These are phyloP conservation scores for Solanum rostratum DNA, from an alignment of 257 asterid genomes.

Conservation along the genomic window DNA sequence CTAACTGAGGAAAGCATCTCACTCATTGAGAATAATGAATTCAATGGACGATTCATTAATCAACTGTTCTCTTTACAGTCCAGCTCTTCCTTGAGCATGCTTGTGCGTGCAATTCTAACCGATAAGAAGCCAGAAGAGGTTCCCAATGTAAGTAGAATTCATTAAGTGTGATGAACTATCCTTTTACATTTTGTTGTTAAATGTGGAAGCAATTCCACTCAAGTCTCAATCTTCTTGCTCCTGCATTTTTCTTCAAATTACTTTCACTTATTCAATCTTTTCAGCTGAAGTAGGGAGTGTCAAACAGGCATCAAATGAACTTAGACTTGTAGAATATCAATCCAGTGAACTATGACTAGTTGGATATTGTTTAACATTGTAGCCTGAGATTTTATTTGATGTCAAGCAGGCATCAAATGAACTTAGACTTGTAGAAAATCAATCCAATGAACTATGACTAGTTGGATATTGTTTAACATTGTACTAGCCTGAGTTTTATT, in stretches of 20 bases:
- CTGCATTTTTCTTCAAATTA: neutral
- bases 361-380: neutral
- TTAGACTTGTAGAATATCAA: neutral
- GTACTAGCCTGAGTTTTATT: neutral
- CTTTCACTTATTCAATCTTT: neutral
- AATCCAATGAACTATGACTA: neutral
- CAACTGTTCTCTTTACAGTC: conserved; percentile 34
- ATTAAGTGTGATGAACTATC: neutral
- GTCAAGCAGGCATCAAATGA: too few relatives aligned
- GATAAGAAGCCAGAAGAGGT: conserved; percentile 93
- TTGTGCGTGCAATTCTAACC: conserved; percentile 58
- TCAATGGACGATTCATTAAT: neutral
- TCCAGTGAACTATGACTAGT: neutral
- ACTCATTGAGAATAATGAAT: neutral
- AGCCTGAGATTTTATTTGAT: neutral
- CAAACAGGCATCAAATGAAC: neutral
- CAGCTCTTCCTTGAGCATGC: conserved; percentile 67
- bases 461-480: neutral
- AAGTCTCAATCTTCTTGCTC: neutral
- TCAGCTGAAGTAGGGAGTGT: neutral
- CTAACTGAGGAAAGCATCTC: neutral
- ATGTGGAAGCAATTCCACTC: neutral
- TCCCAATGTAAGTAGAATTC: conserved; percentile 8
- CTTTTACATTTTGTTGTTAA: neutral
- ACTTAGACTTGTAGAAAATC: neutral